Evolutionary conservation across 2,329 filamentous ascomycete genomes (phyloP), one percentile per base, ranked within the genome.

Genomic region (Fusarium sp.): DNA sequence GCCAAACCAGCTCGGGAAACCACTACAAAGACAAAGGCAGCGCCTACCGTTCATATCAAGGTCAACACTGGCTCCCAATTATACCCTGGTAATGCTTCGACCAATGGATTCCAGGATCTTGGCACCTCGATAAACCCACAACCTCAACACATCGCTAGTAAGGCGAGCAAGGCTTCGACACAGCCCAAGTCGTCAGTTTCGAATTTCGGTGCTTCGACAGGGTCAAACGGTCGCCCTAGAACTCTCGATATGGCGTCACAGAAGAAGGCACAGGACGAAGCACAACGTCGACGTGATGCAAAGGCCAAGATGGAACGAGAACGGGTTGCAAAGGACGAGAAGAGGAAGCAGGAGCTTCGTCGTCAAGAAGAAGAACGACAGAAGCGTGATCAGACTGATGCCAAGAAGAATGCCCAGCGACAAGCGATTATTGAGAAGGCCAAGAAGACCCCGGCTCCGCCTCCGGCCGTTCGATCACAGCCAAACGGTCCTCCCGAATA

Each of bases 191-290:
- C 79, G 6, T 86, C 86, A 2, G 73, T 81, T 10, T 81, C 85
- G 53, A 92, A 86, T 73, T 82, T 94, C 52, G 92, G 91, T 76
- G 70, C 69, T 7, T 73, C 78, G 0, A 88, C 65, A 19, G 69
- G 88, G n/a, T 85, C 89, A 30, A 83, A 82, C n/a, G 83, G 86
- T 3, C 88, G 89, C 50, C 86, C 89, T 0, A 92, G 91, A 75
- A 90, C 91, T 3, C 81, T 94, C 21, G 88, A 94, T 53, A 83
- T 91, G 46, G 92, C 91, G 4, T 91, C 92, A 38, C 90, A 89
- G 74, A 94, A 94, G 78, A 95, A 91, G 75, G 93, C 97, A 76
- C 90, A 89, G 75, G 94, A 97, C 71, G 93, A 94, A 67, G 88
- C 88, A 15, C 89, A 94, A 72, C 88, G 90, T 48, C 95, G 93